These are phyloP conservation scores for Hyaloperonospora brassicae DNA, from an alignment of 352 stramenopile genomes.

Conservation along the genomic window DNA sequence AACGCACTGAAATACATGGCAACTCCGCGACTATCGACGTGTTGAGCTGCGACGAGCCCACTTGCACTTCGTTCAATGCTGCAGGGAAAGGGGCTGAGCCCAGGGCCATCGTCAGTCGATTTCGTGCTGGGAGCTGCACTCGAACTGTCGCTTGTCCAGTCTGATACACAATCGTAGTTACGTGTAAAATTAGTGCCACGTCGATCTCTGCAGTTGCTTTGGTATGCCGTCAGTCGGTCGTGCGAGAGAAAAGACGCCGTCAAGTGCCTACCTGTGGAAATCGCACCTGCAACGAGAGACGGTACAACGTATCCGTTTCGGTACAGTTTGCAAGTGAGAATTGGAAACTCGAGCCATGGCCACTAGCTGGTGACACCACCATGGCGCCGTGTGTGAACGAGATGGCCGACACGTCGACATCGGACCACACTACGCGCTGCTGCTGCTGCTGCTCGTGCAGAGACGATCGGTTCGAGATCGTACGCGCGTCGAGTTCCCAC, in stretches of 20 bases:
- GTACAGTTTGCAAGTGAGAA: slow-evolving; percentile 9
- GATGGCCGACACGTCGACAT: slow-evolving; percentile 15
- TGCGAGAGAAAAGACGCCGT: neutral
- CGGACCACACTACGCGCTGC: slow-evolving; percentile 11
- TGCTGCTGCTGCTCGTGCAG: slow-evolving; percentile 16
- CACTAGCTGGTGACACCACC: slow-evolving; percentile 3
- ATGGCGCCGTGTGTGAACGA: slow-evolving; percentile 11
- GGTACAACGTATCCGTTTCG: slow-evolving; percentile 11
- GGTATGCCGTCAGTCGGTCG: neutral
- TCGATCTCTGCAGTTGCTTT: too few relatives aligned
- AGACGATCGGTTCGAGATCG: slow-evolving; percentile 4
- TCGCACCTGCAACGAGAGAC: slow-evolving; percentile 19
- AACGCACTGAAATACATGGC: slow-evolving; percentile 32
- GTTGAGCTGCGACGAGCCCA: slow-evolving; percentile 25
- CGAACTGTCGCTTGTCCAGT: slow-evolving; percentile 23
- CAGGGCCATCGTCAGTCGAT: slow-evolving; percentile 24
- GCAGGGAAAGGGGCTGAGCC: slow-evolving; percentile 9
- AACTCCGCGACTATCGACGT: slow-evolving; percentile 29
- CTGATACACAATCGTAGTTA: slow-evolving; percentile 1
- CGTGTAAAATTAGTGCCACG: neutral
- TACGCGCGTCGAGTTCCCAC: slow-evolving; percentile 24
- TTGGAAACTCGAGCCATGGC: slow-evolving; percentile 2
- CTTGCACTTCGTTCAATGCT: slow-evolving; percentile 17
- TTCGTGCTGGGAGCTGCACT: slow-evolving; percentile 15
- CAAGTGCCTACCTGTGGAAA: slow-evolving; percentile 19